Base-by-base conservation (phyloP, 176 grass and related monocot genomes). In the Carex cristatella region DNA sequence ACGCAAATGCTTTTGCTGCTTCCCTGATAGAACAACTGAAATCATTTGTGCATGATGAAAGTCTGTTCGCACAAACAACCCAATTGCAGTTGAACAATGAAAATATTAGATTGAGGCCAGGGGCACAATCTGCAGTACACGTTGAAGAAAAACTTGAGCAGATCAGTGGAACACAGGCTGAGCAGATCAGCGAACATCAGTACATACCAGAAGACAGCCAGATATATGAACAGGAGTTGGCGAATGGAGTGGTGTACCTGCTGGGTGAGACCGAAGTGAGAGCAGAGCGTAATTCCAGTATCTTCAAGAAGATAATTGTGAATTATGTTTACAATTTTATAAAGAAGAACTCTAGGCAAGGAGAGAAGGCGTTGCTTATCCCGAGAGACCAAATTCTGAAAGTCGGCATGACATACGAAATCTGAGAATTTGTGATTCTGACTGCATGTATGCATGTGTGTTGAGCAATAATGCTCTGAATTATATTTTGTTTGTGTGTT, bases 191-290 rank as follows among this genome's bases (percentile, higher is more conserved):
- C 68, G 92, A 83, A 87, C 46, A 65, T 75, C 1, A 68, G 46
- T 27, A 18, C 18, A 81, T 90, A 85, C 84, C 89, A 83, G 88
- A 87, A 54, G 88, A 90, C 72, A 79, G 75, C 66, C 54, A 72
- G 13, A 85, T 92, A n/a, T 83, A 94, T 42, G 76, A 94, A 87
- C 5, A 63, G 23, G 88, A 97, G 84, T 65, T 90, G 86, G 86
- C 89, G 3, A 97, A 88, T n/a, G 94, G 94, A 10, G 94, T 97
- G 51, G 91, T 97, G 32, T 93, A 90, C 88, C 87, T 97, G 62
- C 67, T 97, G 2, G 94, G 89, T 2, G 89, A 94, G 86, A 85
- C 65, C 19, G 94, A 97, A 78, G 88, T 97, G 87, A 88, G 91
- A 75, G 91, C 91, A 3, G 40, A 85, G 0, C 85, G 75, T 0